phyloP scores from a whole-genome alignment of 2,329 filamentous ascomycete genomes.

The Davidsoniella virescens region DNA sequence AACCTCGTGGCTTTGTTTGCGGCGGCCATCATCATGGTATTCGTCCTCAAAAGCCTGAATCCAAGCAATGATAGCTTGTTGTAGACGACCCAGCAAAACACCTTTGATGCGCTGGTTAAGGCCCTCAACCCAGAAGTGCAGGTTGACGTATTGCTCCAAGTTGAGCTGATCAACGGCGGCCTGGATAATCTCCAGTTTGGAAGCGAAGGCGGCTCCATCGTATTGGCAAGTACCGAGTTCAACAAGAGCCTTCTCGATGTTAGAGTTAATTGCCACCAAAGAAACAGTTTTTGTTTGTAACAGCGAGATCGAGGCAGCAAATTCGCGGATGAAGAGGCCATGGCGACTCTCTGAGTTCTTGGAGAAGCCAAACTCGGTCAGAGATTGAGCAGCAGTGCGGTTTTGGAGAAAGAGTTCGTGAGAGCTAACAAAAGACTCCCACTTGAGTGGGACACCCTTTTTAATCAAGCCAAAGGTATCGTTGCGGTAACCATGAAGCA shows the following conservation, averaged over 20 bases:
- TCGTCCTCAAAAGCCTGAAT: conserved; percentile 65
- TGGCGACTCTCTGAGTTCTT: conserved; percentile 72
- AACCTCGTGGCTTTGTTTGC: conserved; percentile 30
- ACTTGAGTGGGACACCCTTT: conserved; percentile 79
- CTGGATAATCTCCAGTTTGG: conserved; percentile 72
- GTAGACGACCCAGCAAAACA: conserved; percentile 67
- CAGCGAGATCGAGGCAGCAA: conserved; percentile 71
- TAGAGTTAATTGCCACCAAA: conserved; percentile 64
- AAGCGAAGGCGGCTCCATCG: conserved; percentile 60
- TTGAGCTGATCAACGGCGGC: conserved; percentile 91
- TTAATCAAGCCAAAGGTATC: conserved; percentile 70
- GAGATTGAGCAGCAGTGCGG: conserved; percentile 28
- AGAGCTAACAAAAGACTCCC: conserved; percentile 96
- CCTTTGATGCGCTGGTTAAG: conserved; percentile 76
- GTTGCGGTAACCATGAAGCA: conserved; percentile 82
- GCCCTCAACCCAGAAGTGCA: conserved; percentile 74
- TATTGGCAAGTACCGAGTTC: conserved; percentile 79
- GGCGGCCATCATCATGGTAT: conserved; percentile 33
- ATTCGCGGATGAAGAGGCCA: conserved; percentile 89
- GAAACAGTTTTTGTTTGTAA: conserved; percentile 77
- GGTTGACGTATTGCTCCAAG: conserved; percentile 86
- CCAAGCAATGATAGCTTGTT: conserved; percentile 72
- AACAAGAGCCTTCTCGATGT: conserved; percentile 60
- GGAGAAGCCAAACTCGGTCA: conserved; percentile 27
- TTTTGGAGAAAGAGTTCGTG: conserved; percentile 66